These are phyloP conservation scores for Aspergillus japonicus DNA, from an alignment of 2,329 filamentous ascomycete genomes.

Conservation along the genomic window DNA sequence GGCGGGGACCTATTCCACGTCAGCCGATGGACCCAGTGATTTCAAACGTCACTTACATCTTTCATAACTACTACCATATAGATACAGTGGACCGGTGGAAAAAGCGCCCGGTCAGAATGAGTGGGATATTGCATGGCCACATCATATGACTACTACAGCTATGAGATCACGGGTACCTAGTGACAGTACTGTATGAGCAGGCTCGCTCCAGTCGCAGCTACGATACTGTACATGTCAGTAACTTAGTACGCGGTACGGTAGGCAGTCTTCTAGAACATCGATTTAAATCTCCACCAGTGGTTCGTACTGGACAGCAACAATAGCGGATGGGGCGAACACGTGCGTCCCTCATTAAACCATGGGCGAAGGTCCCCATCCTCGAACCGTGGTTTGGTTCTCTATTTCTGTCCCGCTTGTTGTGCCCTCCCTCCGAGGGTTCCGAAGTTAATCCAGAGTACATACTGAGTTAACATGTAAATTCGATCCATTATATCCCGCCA, in stretches of 20 bases:
- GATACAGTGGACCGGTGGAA: background rate
- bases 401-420: background rate
- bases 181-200: too few relatives aligned
- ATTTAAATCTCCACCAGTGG: background rate
- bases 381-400: background rate
- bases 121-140: background rate
- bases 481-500: too few relatives aligned
- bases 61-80: background rate
- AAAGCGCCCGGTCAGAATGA: background rate
- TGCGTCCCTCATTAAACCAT: background rate
- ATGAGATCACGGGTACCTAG: too few relatives aligned
- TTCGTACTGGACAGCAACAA: too few relatives aligned
- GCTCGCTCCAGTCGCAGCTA: too few relatives aligned
- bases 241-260: background rate
- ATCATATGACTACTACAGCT: background rate
- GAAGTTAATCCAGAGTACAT: background rate
- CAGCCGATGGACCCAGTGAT: slow-evolving; percentile 3
- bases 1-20: background rate
- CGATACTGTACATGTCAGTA: background rate
- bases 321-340: background rate
- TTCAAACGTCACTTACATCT: background rate
- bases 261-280: background rate
- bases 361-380: background rate
- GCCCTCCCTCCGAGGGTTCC: background rate
- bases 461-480: too few relatives aligned